Evolutionary conservation across 2,329 filamentous ascomycete species (phyloP).

Genomic region (Botrytis aclada): DNA sequence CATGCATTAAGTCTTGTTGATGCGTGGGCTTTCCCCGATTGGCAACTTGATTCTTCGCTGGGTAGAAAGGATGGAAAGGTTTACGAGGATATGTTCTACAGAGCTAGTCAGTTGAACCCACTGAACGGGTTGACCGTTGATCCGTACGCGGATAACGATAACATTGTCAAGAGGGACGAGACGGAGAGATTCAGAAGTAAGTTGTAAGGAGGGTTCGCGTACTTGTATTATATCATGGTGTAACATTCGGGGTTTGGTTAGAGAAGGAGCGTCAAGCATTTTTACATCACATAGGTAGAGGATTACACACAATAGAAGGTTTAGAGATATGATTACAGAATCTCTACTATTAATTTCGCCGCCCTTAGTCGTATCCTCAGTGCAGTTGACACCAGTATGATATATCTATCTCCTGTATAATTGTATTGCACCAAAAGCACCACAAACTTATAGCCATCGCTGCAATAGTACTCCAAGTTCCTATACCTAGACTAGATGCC

Average conservation of each 20-base stretch:
- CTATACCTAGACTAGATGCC: not conserved
- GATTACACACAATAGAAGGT: not conserved
- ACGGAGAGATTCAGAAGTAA: conserved; percentile 47
- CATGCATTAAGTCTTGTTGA: conserved; percentile 71
- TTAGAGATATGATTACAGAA: not conserved
- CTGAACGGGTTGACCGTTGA: conserved; percentile 70
- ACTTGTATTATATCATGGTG: not conserved
- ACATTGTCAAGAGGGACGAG: conserved; percentile 60
- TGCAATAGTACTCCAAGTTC: not conserved
- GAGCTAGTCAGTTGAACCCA: conserved; percentile 70
- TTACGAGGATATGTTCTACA: conserved; percentile 73
- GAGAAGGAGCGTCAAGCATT: not conserved
- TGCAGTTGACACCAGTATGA: not conserved
- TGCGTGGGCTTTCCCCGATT: conserved; percentile 74
- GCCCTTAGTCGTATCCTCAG: not conserved
- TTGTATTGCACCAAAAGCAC: not conserved
- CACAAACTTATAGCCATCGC: not conserved
- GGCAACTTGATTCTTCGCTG: conserved; percentile 69
- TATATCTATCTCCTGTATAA: not conserved
- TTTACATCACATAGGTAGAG: not conserved
- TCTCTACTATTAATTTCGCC: not conserved
- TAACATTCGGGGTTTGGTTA: not conserved
- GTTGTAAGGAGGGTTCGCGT: conserved; percentile 39
- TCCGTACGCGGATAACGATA: conserved; percentile 62
- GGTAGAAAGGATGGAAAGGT: conserved; percentile 71